Evolutionary conservation across 1,284 basidiomycete species (phyloP).

Genomic region (Ceratobasidium sp.): DNA sequence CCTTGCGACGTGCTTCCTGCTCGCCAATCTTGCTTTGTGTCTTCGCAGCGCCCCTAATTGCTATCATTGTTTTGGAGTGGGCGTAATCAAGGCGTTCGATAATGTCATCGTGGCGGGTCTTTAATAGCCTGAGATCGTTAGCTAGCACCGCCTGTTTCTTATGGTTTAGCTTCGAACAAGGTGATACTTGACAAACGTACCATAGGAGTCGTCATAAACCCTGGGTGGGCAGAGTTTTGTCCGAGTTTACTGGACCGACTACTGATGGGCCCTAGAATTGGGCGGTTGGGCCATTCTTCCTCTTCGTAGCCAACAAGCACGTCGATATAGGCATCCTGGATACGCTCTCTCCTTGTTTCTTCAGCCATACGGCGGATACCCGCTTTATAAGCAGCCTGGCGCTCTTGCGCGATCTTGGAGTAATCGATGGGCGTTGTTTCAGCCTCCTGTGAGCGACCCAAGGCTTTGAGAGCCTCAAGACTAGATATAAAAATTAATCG

Average conservation of each 20-base stretch:
- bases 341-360: background rate
- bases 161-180: background rate
- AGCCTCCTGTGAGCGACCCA: conserved; percentile 17
- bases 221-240: background rate
- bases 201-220: background rate
- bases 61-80: conserved; percentile 9
- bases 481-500: background rate
- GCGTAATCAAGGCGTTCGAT: conserved; percentile 27
- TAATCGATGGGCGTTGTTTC: conserved; percentile 4
- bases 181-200: background rate
- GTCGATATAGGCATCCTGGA: conserved; percentile 11
- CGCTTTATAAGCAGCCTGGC: background rate
- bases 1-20: conserved; percentile 12
- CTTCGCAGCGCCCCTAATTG: background rate
- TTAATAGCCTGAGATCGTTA: background rate
- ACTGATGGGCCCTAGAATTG: background rate
- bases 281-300: conserved; percentile 13
- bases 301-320: conserved; percentile 17
- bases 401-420: conserved; percentile 2
- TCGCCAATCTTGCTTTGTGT: background rate
- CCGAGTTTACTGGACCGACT: conserved; percentile 9
- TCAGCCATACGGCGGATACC: conserved; percentile 8
- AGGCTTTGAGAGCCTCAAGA: conserved; percentile 14
- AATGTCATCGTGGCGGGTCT: conserved; percentile 19
- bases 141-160: background rate